These are phyloP conservation scores for Arxiozyma bovina DNA, from an alignment of 1,139 yeast genomes.

Conservation along the genomic window DNA sequence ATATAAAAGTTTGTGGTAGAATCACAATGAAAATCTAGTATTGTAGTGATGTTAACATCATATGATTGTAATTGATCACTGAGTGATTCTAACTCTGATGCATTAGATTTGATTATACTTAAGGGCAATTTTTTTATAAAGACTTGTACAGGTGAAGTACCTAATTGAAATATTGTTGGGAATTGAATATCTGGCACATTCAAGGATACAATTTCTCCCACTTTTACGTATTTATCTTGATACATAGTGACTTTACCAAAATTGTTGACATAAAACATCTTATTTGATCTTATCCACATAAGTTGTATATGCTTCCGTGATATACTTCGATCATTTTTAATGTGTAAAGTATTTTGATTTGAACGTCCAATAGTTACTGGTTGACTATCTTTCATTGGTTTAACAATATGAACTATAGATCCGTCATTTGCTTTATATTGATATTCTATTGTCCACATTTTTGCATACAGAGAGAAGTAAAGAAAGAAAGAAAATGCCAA, in stretches of 20 bases:
- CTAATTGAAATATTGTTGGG: constrained; percentile 13
- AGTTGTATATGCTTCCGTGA: constrained; percentile 26
- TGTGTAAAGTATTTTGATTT: constrained; percentile 21
- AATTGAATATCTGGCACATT: not conserved
- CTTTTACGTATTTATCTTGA: constrained; percentile 13
- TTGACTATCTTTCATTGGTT: constrained; percentile 12
- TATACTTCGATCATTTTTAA: constrained; percentile 29
- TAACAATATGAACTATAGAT: constrained; percentile 10
- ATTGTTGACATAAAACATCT: constrained; percentile 10
- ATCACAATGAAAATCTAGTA: not conserved
- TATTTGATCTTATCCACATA: constrained; percentile 10
- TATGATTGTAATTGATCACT: not conserved
- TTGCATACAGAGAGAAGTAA: not conserved
- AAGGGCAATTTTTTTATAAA: constrained; percentile 1
- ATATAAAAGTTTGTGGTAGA: not conserved
- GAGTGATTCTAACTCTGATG: not conserved
- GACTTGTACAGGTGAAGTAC: constrained; percentile 21
- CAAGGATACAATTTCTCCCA: constrained; percentile 13
- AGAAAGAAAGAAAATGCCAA: too few relatives aligned
- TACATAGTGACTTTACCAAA: constrained; percentile 24
- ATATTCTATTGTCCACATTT: constrained; percentile 27
- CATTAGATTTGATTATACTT: not conserved
- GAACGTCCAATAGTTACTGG: constrained; percentile 26
- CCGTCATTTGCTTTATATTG: constrained; percentile 17
- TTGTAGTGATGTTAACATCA: not conserved